Evolutionary conservation across 2,329 filamentous ascomycete species (phyloP), one percentile per base, ranked within the genome.

Genomic region (Fusarium begoniae): DNA sequence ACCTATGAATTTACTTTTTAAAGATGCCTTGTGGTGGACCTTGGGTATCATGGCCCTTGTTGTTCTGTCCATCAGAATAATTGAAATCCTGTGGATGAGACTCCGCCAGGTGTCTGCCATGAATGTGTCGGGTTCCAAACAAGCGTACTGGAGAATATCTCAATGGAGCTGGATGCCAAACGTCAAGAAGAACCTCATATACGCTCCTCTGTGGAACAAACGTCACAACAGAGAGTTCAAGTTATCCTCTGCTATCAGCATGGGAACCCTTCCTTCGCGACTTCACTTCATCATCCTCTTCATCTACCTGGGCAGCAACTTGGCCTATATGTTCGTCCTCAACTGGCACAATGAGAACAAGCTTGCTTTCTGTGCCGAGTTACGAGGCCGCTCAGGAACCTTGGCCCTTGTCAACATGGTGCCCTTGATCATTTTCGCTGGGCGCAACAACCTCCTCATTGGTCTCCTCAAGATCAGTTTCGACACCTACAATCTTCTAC

Each of bases 371-470:
- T 86, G 93, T 51, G 95, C 95, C 30, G 93, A 97, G 80, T 87
- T 98, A 48, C 92, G 96, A 77, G 95, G 95, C 43, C 91, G 96
- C 66, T 93, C 93, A 12, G 96, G 96, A 62, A 93, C 92, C 14
- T 88, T 99, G 73, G 91, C 95, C 9, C 87, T 95, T 17, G 89
- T 97, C 78, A 99, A 98, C 84, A 93, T 98, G 90, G 90, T 99
- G 38, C 95, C 96, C 10, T 90, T 98, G 37, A 89, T 98, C 78
- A 89, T 98, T 73, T 90, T 98, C 65, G 95, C 95, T 18, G 91
- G 94, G 41, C 93, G 96, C 80, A 98, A 98, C 86, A 99, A 98
- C 84, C 94, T 94, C 14, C 86, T 98, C 55, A 98, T 98, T 79
- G 82, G 87, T 8, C 82, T 97, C 40, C 88, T 98, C 65, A 90